Conservation (phyloP, 2,329 filamentous ascomycete species). For the Furcasterigmium furcatum region DNA sequence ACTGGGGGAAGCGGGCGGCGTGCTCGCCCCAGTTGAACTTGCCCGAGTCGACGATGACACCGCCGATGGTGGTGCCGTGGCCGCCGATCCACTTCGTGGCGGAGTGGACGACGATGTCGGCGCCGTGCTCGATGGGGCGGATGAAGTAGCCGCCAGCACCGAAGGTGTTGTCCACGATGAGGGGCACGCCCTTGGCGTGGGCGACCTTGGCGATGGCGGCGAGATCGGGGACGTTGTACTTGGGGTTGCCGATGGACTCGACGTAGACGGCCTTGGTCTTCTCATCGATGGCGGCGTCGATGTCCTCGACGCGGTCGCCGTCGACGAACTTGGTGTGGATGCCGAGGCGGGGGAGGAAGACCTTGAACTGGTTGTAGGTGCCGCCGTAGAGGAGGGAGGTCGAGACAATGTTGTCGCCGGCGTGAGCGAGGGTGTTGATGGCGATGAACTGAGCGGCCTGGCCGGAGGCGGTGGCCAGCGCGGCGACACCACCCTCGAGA, state of each 20-base stretch:
- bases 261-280: conserved; percentile 91
- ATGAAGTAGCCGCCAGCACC: conserved; percentile 88
- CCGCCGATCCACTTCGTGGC: conserved; percentile 98
- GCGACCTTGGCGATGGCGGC: conserved; percentile 81
- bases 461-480: conserved; percentile 80
- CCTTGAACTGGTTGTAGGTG: conserved; percentile 97
- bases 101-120: conserved; percentile 91
- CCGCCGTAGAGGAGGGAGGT: conserved; percentile 91
- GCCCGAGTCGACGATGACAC: conserved; percentile 81
- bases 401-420: conserved; percentile 89
- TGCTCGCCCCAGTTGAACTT: conserved; percentile 94
- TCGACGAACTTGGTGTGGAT: conserved; percentile 85
- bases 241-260: conserved; percentile 91
- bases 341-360: conserved; percentile 80
- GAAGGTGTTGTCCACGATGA: conserved; percentile 86
- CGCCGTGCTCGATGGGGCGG: conserved; percentile 83
- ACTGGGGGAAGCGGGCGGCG: conserved; percentile 82
- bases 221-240: conserved; percentile 90
- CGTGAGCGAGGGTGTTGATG: conserved; percentile 77
- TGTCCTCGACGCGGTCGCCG: conserved; percentile 75
- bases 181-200: conserved; percentile 63
- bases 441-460: conserved; percentile 92
- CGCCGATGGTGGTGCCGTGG: conserved; percentile 88
- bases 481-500: conserved; percentile 86
- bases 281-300: conserved; percentile 81